Base-by-base conservation (phyloP, 306 rosid genomes). In the Quercus cerris region DNA sequence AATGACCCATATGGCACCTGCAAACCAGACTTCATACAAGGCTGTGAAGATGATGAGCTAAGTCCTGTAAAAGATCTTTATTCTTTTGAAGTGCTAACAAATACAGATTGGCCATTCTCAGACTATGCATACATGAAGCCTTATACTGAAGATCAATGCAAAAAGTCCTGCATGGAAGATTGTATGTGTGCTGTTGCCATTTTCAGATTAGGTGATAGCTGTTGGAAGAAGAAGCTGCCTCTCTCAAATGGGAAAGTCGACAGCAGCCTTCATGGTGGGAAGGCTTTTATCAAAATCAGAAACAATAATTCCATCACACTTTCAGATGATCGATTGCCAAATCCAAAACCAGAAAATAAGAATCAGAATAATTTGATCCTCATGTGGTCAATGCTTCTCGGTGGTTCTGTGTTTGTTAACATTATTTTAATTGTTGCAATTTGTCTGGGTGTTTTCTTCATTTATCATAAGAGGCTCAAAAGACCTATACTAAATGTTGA, bases 41-140 rank as follows among this genome's bases (percentile, higher is more conserved):
- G 46, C 46, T 38, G 46, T 38, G 46, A 38, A 62, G 83, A 49
- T 2, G 46, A 38, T 38, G 10, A 7, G 46, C 46, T 7, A 38
- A 38, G 46, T 7, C 46, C 46, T 38, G 46, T 2, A 38, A 38
- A 2, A 38, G 44, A 38, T 38, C 44, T 38, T 38, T 38, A 38
- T 38, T 38, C 75, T 0, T 80, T 70, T 57, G 77, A 70, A 51
- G 57, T 35, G 55, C 71, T 81, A 56, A 70, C 0, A 13, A n/a
- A 58, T 14, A 78, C 30, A 9, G 81, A 87, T 80, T 87, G 88
- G 88, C 91, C 88, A 35, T 0, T 0, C 1, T 14, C 79, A 19
- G 88, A 85, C 78, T 84, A 46, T 73, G 87, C 44, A 68, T 55
- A 23, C 20, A 79, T 31, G 3, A 75, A 0, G 46, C 80, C 86